phyloP scores from a whole-genome alignment of 2,329 filamentous ascomycete genomes.

The Endocalyx cinctus region DNA sequence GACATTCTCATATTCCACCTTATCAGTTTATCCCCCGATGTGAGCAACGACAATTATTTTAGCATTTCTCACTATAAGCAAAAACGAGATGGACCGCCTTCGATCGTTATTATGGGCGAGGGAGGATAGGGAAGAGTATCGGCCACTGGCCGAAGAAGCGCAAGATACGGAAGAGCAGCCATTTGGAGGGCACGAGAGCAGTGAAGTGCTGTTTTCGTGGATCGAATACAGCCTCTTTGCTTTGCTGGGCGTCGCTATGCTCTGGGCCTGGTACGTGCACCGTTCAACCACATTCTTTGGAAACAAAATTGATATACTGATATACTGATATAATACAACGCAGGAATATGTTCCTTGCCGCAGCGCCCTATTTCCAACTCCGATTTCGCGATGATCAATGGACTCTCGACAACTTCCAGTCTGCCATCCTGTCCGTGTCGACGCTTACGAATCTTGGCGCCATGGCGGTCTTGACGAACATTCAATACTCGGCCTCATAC shows the following conservation, averaged over 20 bases:
- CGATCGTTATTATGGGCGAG: conserved; percentile 31
- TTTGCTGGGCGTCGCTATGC: conserved; percentile 84
- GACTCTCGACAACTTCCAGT: conserved; percentile 80
- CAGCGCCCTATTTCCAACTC: conserved; percentile 84
- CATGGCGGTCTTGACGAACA: conserved; percentile 71
- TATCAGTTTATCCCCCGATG: too few species aligned
- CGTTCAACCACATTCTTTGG: too few species aligned
- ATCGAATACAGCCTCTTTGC: conserved; percentile 81
- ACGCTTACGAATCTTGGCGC: conserved; percentile 75
- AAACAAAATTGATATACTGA: too few species aligned
- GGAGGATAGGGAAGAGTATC: conserved; percentile 29
- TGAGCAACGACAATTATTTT: too few species aligned
- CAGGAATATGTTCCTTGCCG: conserved; percentile 98
- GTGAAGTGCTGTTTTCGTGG: conserved; percentile 67
- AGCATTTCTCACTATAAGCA: not conserved
- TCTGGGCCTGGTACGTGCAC: conserved; percentile 88
- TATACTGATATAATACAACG: conserved; percentile 5
- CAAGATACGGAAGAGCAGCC: conserved; percentile 11
- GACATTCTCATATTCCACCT: too few species aligned
- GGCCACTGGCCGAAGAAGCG: conserved; percentile 26
- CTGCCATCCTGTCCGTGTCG: conserved; percentile 80
- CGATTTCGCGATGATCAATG: conserved; percentile 69
- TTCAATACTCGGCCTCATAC: conserved; percentile 82
- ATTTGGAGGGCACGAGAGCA: conserved; percentile 25
- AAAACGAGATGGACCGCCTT: conserved; percentile 32